Base-by-base conservation (phyloP, 768 basidiomycete genomes). In the Tulasnella sp. region DNA sequence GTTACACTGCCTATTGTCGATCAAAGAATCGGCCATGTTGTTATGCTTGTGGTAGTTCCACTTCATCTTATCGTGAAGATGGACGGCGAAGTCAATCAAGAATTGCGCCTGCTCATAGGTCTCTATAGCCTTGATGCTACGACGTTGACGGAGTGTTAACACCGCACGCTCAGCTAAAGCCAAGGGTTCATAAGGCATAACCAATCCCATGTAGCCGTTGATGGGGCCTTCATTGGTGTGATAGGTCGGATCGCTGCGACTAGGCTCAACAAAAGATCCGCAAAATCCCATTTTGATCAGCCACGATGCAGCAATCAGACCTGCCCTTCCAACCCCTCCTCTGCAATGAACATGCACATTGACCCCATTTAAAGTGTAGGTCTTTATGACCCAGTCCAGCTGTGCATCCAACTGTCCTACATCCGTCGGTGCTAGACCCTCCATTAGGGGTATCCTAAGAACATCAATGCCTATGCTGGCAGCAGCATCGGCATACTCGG, bases 241-340 rank as follows among this genome's bases (percentile, higher is more conserved):
- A n/a, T n/a, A n/a, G n/a, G n/a, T n/a, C n/a, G n/a, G n/a, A n/a
- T n/a, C n/a, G 69, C 66, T 45, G 19, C 25, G 19, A 1, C 31
- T 48, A 20, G 29, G 47, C 15, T 29, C 32, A 32, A n/a, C 59
- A 51, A 31, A 61, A 61, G 9, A 61, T 24, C 78, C 85, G 60
- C 75, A 92, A n/a, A 95, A 72, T 3, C 91, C 92, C 55, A 95
- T 78, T 63, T 86, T 88, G 53, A 93, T 71, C 62, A 86, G 73
- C 92, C 92, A 96, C 60, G 85, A 89, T 58, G 83, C 87, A 1
- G 90, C 91, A 39, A 96, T 72, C 22, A 96, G 72, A 1, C 92
- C 93, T 0, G 92, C 93, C 15, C 92, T 76, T 2, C 92, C 92
- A 5, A 98, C 83, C 3, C 93, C 93, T 13, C 92, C 92, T 15